Percentiles rank a stretch among this genome's conserved stretches.
Evolutionary conservation across 352 stramenopile genomes (phyloP).

Genomic region (Globisporangium canariense): DNA sequence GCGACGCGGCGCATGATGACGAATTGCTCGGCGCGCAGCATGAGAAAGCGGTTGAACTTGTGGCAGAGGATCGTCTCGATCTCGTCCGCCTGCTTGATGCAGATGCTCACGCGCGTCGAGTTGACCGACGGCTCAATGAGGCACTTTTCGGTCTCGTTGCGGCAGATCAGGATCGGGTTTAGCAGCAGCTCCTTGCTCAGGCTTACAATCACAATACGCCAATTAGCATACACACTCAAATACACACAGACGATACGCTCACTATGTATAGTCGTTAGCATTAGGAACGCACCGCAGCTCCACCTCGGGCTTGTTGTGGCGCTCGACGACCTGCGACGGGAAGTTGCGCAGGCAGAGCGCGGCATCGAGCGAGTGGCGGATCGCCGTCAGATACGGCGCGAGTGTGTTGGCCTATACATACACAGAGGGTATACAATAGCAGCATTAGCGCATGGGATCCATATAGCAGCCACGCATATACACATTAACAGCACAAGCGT

Average conservation of each 20-base stretch:
- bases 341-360: constrained; percentile 94
- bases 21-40: constrained; percentile 95
- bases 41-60: constrained; percentile 96
- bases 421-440: not conserved
- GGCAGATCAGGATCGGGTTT: constrained; percentile 93
- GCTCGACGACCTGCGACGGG: constrained; percentile 94
- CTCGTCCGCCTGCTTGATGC: constrained; percentile 95
- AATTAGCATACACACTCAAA: not conserved
- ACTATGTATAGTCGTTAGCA: not conserved
- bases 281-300: constrained; percentile 76
- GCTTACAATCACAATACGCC: constrained; percentile 22
- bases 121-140: constrained; percentile 95
- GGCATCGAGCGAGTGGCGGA: constrained; percentile 90
- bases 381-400: constrained; percentile 91
- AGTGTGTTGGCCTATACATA: constrained; percentile 71
- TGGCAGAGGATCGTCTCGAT: constrained; percentile 93
- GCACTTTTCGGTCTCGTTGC: constrained; percentile 92
- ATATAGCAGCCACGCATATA: not conserved
- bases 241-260: not conserved
- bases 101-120: constrained; percentile 94
- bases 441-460: not conserved
- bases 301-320: constrained; percentile 96
- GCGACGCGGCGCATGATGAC: constrained; percentile 92
- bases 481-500: not conserved
- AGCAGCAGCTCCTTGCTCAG: constrained; percentile 92